Base-by-base conservation (phyloP, 257 asterid species). In the Leptodermis oblonga region DNA sequence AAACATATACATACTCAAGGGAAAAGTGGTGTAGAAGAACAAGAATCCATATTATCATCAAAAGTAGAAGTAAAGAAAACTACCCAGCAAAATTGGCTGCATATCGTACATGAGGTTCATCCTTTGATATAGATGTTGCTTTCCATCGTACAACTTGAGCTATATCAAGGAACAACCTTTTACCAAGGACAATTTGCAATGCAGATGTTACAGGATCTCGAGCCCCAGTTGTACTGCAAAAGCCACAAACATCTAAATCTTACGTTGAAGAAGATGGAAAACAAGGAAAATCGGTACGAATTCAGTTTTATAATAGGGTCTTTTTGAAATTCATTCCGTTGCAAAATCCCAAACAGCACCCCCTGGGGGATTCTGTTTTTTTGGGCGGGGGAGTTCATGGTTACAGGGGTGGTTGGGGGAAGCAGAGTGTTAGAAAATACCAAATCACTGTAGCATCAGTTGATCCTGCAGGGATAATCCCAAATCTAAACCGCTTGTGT, bases 51-150 rank as follows among this genome's bases (percentile, higher is more conserved):
- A 42, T 4, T 13, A 41, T 31, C 22, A 54, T n/a, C 25, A 7
- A 65, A 30, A 18, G 20, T 31, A 41, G 42, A 43, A 55, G 37
- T 42, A 20, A 31, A 81, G 76, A 63, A 65, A 74, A 58, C 68
- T 90, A 90, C 97, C 99, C 99, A 62, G 97, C 92, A 73, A 94
- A 94, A 68, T 97, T 91, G 80, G 99, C 99, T 67, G 99, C 97
- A 85, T 93, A 94, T 87, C 92, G 97, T 77, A 87, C 91, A 80
- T 75, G 85, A 67, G 97, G 95, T 81, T 94, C 99, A 68, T 86
- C 92, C 51, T 80, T 80, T 77, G 97, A 84, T 1, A 82, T 73
- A 68, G 79, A 77, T 10, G 99, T 87, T 52, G 72, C 80, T 82
- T 83, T 91, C 97, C 99, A 91, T 83, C 97, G 84, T 67, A 91